phyloP scores from a whole-genome alignment of 495 filamentous ascomycete genomes.

The Penicillium coffeae region DNA sequence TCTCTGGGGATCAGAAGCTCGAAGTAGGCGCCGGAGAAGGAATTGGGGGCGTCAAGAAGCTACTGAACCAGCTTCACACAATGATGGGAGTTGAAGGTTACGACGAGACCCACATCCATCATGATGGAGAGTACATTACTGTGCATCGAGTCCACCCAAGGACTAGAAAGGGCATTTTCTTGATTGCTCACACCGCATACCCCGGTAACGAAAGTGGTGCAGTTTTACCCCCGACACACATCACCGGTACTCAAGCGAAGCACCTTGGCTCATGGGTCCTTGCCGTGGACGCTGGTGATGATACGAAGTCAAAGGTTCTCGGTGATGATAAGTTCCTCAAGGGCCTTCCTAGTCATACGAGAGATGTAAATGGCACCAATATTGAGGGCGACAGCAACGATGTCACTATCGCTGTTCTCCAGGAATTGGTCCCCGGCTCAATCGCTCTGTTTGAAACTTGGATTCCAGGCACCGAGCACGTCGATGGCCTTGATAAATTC shows the following conservation, averaged over 20 bases:
- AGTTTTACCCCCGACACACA: constrained; percentile 67
- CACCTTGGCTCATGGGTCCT: constrained; percentile 85
- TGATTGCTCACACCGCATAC: constrained; percentile 93
- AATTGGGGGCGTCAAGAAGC: constrained; percentile 83
- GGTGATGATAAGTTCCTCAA: constrained; percentile 65
- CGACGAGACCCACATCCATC: constrained; percentile 93
- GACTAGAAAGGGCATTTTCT: constrained; percentile 85
- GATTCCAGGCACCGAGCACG: constrained; percentile 80
- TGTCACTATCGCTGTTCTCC: constrained; percentile 76
- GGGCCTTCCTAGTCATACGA: constrained; percentile 77
- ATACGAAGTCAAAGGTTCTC: constrained; percentile 58
- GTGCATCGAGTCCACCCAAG: constrained; percentile 92
- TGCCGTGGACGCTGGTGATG: constrained; percentile 69
- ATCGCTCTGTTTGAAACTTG: constrained; percentile 95
- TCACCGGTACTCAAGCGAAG: constrained; percentile 70
- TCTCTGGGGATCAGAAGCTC: constrained; percentile 55
- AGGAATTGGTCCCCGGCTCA: constrained; percentile 83
- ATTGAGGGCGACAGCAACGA: constrained; percentile 65
- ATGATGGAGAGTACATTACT: constrained; percentile 92
- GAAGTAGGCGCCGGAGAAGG: constrained; percentile 62
- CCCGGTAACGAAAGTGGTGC: constrained; percentile 80
- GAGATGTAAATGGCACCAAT: constrained; percentile 63
- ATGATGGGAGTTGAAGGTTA: constrained; percentile 93
- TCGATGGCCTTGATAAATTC: constrained; percentile 73
- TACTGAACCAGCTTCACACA: constrained; percentile 88